These are phyloP conservation scores for Dendrobium huoshanense DNA, from an alignment of 106 monocot species.

Conservation along the genomic window DNA sequence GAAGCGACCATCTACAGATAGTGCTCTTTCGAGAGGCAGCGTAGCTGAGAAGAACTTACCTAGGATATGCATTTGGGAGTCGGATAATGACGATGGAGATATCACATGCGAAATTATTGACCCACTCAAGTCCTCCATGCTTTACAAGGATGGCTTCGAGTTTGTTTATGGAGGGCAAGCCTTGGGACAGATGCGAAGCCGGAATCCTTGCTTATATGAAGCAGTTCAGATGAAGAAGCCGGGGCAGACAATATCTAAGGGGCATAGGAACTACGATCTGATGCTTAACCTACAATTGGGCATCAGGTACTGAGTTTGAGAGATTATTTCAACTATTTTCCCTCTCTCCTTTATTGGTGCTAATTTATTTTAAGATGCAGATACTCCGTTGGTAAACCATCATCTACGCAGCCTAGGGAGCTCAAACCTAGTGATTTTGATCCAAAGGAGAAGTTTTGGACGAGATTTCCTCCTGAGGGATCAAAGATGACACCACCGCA, in stretches of 20 bases:
- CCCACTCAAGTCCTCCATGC: slow-evolving; percentile 45
- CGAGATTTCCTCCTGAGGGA: slow-evolving; percentile 81
- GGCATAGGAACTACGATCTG: slow-evolving; percentile 77
- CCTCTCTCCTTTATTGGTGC: background rate
- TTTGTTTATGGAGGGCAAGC: background rate
- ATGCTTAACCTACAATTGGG: slow-evolving; percentile 81
- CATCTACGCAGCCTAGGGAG: slow-evolving; percentile 38
- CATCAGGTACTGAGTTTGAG: slow-evolving; percentile 22
- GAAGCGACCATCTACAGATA: slow-evolving; percentile 24
- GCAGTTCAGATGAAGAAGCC: slow-evolving; percentile 50
- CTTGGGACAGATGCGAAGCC: slow-evolving; percentile 1
- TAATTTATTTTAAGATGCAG: slow-evolving; percentile 23
- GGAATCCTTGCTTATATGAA: slow-evolving; percentile 27
- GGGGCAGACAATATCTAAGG: slow-evolving; percentile 63
- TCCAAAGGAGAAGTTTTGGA: slow-evolving; percentile 83
- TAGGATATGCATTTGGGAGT: slow-evolving; percentile 84
- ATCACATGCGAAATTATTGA: slow-evolving; percentile 79
- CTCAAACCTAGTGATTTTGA: slow-evolving; percentile 62
- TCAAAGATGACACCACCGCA: slow-evolving; percentile 86
- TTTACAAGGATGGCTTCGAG: slow-evolving; percentile 24
- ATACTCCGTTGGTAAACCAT: slow-evolving; percentile 69
- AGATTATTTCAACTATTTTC: background rate
- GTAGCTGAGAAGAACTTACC: slow-evolving; percentile 45
- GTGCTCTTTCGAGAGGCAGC: background rate
- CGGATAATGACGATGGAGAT: slow-evolving; percentile 65